A percentile compares a stretch with the other conserved stretches of the same genome.
These are phyloP conservation scores for Lasiosphaeria ovina DNA, from an alignment of 495 filamentous ascomycete genomes.

Conservation along the genomic window DNA sequence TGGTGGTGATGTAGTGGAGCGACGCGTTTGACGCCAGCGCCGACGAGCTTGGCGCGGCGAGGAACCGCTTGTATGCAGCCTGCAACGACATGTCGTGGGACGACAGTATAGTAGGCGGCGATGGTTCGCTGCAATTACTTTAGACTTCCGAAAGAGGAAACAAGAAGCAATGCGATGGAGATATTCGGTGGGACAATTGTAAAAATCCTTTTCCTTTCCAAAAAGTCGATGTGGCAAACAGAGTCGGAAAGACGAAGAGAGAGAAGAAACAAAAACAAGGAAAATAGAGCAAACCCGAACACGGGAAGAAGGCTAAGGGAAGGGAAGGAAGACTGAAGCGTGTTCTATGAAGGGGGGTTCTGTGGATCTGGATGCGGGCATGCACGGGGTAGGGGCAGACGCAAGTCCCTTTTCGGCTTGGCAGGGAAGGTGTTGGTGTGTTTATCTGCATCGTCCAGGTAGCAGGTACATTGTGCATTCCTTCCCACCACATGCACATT, in stretches of 20 bases:
- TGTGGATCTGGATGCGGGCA: constrained; percentile 14
- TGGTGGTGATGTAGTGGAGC: constrained; percentile 90
- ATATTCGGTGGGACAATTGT: too few species aligned
- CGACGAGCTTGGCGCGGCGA: constrained; percentile 63
- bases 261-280: constrained; percentile 7
- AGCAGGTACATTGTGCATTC: neutral
- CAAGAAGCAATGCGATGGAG: constrained; percentile 1
- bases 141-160: constrained; percentile 1
- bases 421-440: constrained; percentile 11
- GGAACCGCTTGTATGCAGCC: constrained; percentile 70
- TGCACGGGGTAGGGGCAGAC: constrained; percentile 26
- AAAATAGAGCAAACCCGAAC: constrained; percentile 6
- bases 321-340: constrained; percentile 9
- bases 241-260: neutral
- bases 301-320: constrained; percentile 13
- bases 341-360: neutral
- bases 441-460: neutral
- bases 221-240: too few species aligned
- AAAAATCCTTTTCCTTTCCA: too few species aligned
- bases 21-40: constrained; percentile 68
- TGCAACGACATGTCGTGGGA: constrained; percentile 30
- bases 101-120: neutral
- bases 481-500: constrained; percentile 13
- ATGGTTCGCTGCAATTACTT: too few species aligned
- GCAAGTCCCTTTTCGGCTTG: constrained; percentile 8